phyloP scores from a whole-genome alignment of 176 grass and related monocot genomes.

The Miscanthus lutarioriparius region DNA sequence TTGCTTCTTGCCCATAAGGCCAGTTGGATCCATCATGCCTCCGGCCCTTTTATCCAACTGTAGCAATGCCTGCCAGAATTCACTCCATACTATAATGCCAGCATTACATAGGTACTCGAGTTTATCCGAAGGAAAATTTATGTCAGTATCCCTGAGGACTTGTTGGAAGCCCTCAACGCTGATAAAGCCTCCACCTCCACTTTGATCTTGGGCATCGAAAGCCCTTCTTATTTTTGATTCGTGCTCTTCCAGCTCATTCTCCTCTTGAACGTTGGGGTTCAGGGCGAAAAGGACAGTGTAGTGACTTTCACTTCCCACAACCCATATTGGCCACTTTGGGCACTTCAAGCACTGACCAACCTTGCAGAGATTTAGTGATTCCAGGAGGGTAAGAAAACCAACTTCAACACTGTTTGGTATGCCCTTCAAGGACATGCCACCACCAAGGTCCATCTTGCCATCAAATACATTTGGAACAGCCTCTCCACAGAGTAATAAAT shows the following conservation, averaged over 20 bases:
- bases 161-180: conserved; percentile 71
- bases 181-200: conserved; percentile 95
- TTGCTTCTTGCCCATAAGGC: conserved; percentile 93
- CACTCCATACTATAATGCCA: conserved; percentile 97
- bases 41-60: conserved; percentile 83
- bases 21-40: conserved; percentile 90
- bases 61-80: conserved; percentile 91
- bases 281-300: conserved; percentile 96
- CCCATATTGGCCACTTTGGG: conserved; percentile 98
- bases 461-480: conserved; percentile 99
- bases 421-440: conserved; percentile 94
- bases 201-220: conserved; percentile 93
- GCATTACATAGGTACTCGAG: conserved; percentile 71
- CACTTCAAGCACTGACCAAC: conserved; percentile 90
- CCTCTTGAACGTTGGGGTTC: conserved; percentile 81
- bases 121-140: conserved; percentile 75
- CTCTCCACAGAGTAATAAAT: conserved; percentile 95
- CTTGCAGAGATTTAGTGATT: conserved; percentile 96
- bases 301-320: conserved; percentile 96
- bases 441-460: conserved; percentile 95
- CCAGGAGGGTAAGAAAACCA: conserved; percentile 93
- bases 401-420: conserved; percentile 80
- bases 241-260: conserved; percentile 89
- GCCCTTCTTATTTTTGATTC: conserved; percentile 84
- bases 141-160: conserved; percentile 73